Percentiles rank a stretch among this genome's conserved stretches.
Conservation (phyloP, 1,284 basidiomycete species). For the Pseudozyma tsukubaensis region DNA sequence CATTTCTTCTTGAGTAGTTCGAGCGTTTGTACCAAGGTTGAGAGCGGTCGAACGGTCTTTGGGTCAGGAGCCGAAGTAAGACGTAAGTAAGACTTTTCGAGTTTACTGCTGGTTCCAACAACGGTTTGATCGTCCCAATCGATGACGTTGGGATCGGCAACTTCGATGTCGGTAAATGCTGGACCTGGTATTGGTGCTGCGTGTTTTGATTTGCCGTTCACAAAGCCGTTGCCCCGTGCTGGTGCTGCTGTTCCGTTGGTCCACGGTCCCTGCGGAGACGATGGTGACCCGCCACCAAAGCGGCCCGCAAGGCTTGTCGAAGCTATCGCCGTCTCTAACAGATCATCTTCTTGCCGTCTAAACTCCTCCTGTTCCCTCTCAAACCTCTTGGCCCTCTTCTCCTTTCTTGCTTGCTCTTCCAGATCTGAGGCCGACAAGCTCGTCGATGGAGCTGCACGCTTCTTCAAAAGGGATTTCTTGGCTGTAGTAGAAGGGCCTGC, state of each 20-base stretch:
- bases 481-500: conserved; percentile 40
- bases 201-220: conserved; percentile 14
- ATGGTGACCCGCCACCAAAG: conserved; percentile 32
- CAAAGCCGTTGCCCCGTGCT: conserved; percentile 9
- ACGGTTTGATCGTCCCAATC: conserved; percentile 97
- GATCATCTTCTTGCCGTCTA: conserved; percentile 46
- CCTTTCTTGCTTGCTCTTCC: conserved; percentile 58
- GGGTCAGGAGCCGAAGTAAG: conserved; percentile 97
- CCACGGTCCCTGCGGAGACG: conserved; percentile 21
- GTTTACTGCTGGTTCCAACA: conserved; percentile 85
- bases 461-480: conserved; percentile 40
- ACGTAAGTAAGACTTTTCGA: conserved; percentile 96
- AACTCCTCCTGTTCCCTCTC: conserved; percentile 63
- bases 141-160: conserved; percentile 75
- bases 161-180: conserved; percentile 34
- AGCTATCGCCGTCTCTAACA: conserved; percentile 51
- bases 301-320: conserved; percentile 50
- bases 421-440: conserved; percentile 12
- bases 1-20: conserved; percentile 88
- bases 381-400: conserved; percentile 66
- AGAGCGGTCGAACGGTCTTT: conserved; percentile 89
- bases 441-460: conserved; percentile 27
- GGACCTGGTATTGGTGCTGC: conserved; percentile 10
- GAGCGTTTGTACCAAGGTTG: conserved; percentile 85
- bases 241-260: conserved; percentile 13